phyloP scores from a whole-genome alignment of 768 basidiomycete genomes.

The Lactifluus subvellereus region DNA sequence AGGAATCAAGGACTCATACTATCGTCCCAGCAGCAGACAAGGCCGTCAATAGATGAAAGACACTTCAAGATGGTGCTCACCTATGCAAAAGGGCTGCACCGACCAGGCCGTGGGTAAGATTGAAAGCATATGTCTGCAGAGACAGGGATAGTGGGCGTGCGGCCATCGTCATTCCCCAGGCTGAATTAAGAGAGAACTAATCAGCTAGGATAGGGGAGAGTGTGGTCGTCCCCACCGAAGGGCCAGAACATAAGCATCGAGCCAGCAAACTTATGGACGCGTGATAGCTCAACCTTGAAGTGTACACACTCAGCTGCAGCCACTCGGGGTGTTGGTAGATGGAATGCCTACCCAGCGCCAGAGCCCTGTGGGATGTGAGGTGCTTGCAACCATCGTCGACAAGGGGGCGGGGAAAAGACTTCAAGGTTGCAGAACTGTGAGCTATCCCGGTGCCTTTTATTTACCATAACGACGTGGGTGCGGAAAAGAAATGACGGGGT shows the following conservation, averaged over 20 bases:
- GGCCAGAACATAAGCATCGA: constrained; percentile 26
- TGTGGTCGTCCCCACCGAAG: constrained; percentile 3
- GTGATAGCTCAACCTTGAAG: constrained; percentile 17
- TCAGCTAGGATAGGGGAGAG: neutral
- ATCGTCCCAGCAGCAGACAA: neutral
- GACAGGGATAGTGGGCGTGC: constrained; percentile 20
- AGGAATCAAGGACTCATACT: neutral
- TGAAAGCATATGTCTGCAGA: neutral
- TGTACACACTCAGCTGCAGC: neutral
- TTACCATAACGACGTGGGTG: too few relatives aligned
- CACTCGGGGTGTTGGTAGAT: neutral
- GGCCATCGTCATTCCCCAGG: constrained; percentile 25
- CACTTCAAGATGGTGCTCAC: neutral
- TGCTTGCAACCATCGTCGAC: neutral
- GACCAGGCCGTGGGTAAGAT: constrained; percentile 4
- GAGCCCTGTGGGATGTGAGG: neutral
- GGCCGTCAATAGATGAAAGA: neutral
- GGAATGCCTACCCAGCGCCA: constrained; percentile 7
- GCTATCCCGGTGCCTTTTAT: neutral
- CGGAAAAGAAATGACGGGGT: too few relatives aligned
- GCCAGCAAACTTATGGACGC: constrained; percentile 28
- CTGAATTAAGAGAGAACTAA: constrained; percentile 1
- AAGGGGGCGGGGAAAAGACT: neutral
- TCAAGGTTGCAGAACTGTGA: neutral
- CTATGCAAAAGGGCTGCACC: constrained; percentile 10